phyloP scores from a whole-genome alignment of 148 eudicot genomes.

The Salicornia ramosissima region DNA sequence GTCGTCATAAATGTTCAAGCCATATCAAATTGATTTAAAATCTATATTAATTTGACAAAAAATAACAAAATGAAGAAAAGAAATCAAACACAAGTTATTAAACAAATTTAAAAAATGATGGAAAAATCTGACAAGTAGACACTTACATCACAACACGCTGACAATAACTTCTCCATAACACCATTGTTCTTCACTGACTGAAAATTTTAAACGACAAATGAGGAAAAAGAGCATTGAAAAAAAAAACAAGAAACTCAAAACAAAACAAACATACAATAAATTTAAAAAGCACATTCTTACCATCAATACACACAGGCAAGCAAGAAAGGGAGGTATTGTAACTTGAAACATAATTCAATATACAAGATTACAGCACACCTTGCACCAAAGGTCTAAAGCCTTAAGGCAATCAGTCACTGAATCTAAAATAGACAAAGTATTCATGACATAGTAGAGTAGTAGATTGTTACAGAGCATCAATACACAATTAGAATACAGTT shows the following conservation, averaged over 20 bases:
- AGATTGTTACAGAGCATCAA: no score
- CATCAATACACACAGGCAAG: neutral
- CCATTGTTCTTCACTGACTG: conserved; percentile 62
- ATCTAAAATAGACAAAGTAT: neutral
- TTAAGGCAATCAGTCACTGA: neutral
- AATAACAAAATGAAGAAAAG: neutral
- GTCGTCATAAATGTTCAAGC: neutral
- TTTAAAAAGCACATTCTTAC: neutral
- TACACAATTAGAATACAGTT: no score
- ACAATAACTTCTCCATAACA: conserved; percentile 51
- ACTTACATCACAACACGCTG: conserved; percentile 81
- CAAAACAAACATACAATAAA: neutral
- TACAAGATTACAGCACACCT: neutral
- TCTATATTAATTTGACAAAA: neutral
- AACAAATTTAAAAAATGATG: neutral
- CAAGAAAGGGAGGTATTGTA: neutral
- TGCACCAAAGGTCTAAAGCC: neutral
- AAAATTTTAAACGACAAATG: conserved; percentile 16
- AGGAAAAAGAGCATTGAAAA: neutral
- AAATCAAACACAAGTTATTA: neutral
- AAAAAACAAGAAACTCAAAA: neutral
- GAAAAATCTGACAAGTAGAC: neutral
- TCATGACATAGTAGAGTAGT: no score
- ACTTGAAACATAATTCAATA: neutral
- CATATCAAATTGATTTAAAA: neutral